Conservation (phyloP, 495 filamentous ascomycete species). For the Daldinia grandis region DNA sequence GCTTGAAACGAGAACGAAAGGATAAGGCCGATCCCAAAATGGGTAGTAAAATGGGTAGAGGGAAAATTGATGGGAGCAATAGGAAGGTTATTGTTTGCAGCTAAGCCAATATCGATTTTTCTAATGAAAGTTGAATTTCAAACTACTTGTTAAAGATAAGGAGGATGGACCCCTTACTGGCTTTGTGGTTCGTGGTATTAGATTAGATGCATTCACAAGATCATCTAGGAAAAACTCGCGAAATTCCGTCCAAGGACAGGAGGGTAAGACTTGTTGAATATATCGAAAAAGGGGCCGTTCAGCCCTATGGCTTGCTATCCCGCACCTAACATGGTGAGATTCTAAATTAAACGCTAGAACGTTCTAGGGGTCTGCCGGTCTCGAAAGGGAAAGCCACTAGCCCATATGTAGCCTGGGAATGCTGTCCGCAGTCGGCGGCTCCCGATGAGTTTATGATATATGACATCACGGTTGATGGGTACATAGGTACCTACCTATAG, state of each 20-base stretch:
- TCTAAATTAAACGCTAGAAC: constrained; percentile 1
- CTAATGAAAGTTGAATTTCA: background rate
- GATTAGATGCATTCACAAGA: background rate
- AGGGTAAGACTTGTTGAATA: background rate
- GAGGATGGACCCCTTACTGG: background rate
- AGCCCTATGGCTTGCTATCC: constrained; percentile 21
- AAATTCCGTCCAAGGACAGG: background rate
- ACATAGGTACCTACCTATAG: background rate
- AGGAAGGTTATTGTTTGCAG: background rate
- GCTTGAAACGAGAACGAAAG: too few species aligned
- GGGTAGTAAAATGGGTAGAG: too few species aligned
- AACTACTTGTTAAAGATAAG: background rate
- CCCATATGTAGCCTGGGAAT: background rate
- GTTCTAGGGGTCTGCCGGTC: background rate
- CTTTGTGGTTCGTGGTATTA: background rate
- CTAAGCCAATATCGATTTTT: background rate
- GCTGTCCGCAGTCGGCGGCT: background rate
- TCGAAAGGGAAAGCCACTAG: constrained; percentile 8
- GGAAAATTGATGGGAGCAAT: background rate
- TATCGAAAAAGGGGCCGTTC: constrained; percentile 18
- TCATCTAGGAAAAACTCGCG: background rate
- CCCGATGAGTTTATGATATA: constrained; percentile 20
- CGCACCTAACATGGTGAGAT: background rate
- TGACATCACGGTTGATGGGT: constrained; percentile 31
- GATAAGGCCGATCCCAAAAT: too few species aligned